Conservation (phyloP, 257 asterid species). For the Forsythia suspensa region DNA sequence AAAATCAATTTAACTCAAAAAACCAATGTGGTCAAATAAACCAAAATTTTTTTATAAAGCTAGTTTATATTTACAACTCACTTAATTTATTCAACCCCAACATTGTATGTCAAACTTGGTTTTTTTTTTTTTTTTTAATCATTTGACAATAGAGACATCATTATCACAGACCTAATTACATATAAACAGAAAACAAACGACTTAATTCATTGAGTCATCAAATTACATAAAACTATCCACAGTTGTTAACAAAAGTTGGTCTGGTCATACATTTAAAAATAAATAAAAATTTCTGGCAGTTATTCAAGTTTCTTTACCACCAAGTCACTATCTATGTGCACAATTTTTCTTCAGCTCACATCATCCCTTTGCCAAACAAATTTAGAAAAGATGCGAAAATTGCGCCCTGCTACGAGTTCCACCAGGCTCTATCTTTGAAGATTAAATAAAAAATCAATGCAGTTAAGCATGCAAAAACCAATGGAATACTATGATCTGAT, state of each 20-base stretch:
- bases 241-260: constrained; percentile 15
- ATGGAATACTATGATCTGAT: constrained; percentile 4
- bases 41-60: too few species aligned
- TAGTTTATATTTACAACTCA: too few species aligned
- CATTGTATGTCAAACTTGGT: not conserved
- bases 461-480: not conserved
- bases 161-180: not conserved
- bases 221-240: constrained; percentile 16
- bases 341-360: constrained; percentile 40
- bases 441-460: constrained; percentile 3
- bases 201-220: not conserved
- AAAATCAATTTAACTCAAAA: too few species aligned
- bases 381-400: constrained; percentile 12
- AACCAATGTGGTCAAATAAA: too few species aligned
- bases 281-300: constrained; percentile 13
- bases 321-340: constrained; percentile 39
- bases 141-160: not conserved
- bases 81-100: too few species aligned
- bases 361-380: constrained; percentile 19
- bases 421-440: not conserved
- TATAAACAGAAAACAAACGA: not conserved
- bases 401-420: not conserved
- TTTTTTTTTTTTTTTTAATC: not conserved
- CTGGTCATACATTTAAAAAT: constrained; percentile 8
- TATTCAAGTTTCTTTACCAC: constrained; percentile 26